Base-by-base conservation (phyloP, 371 early-diverging fungal genomes). In the Actinomortierella wolfii region DNA sequence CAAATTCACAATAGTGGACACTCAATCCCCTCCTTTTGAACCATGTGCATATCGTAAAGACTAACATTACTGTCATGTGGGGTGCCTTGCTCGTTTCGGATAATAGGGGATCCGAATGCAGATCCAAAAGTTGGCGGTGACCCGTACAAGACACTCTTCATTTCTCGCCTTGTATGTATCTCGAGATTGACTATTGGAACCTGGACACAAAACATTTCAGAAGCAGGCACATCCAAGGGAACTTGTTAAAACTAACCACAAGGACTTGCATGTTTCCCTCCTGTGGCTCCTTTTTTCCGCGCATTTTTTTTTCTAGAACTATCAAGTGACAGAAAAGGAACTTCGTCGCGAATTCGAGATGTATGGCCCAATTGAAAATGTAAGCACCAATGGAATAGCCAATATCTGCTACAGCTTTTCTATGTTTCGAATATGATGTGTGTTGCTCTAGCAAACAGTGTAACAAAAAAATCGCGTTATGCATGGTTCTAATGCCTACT, bases 121-220 rank as follows among this genome's bases (percentile, higher is more conserved):
- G 89, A 93, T 63, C 76, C 79, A 18, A 80, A 86, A 7, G 85
- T 86, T n/a, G 82, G 82, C 9, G 89, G 90, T 20, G 94, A 97
- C 76, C 94, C 98, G 7, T 97, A 93, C 86, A 92, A 93, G 65
- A 96, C 97, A 11, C 76, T 97, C 4, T 92, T 97, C 61, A 89
- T 97, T 0, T 89, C 88, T n/a, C 88, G 96, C 23, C 78, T 97
- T 57, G 88, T 88, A 71, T 15, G 73, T 24, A 56, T 18, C 23
- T 50, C 17, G 14, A 8, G n/a, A n/a, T n/a, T n/a, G n/a, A n/a
- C n/a, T n/a, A n/a, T n/a, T n/a, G n/a, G n/a, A n/a, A n/a, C n/a
- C n/a, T n/a, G n/a, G n/a, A n/a, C n/a, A n/a, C n/a, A n/a, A n/a
- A n/a, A n/a, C n/a, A n/a, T n/a, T n/a, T n/a, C n/a, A n/a, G n/a